These are phyloP conservation scores for Penicillium goetzii DNA, from an alignment of 495 filamentous ascomycete genomes.

Conservation along the genomic window DNA sequence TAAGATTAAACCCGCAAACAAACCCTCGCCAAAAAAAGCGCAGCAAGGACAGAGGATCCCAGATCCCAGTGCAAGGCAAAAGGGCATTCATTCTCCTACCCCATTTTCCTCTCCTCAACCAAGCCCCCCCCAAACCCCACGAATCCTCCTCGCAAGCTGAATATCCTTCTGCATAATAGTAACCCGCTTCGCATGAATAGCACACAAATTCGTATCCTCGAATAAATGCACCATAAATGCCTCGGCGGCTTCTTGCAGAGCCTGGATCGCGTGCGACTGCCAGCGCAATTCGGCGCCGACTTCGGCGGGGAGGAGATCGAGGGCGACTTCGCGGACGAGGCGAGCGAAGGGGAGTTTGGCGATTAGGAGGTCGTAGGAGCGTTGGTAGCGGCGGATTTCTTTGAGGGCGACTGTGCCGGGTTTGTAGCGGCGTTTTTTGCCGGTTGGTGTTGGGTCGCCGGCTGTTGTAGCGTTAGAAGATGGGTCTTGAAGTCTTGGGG, in stretches of 20 bases:
- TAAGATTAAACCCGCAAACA: conserved; percentile 16
- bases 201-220: conserved; percentile 93
- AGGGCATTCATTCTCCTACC: too few species aligned
- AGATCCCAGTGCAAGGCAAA: too few species aligned
- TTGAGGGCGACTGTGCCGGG: conserved; percentile 83
- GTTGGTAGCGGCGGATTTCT: conserved; percentile 87
- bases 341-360: conserved; percentile 84
- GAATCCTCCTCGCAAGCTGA: conserved; percentile 83
- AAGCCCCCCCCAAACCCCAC: conserved; percentile 68
- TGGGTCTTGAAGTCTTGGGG: not conserved
- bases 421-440: conserved; percentile 69
- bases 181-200: conserved; percentile 92
- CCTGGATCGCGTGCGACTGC: conserved; percentile 89
- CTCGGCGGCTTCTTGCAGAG: conserved; percentile 89
- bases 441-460: conserved; percentile 69
- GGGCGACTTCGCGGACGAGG: conserved; percentile 85
- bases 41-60: not conserved
- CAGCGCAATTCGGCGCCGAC: conserved; percentile 70
- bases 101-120: conserved; percentile 39
- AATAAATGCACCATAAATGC: conserved; percentile 94
- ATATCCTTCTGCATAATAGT: conserved; percentile 99
- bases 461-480: conserved; percentile 48
- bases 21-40: not conserved
- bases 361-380: conserved; percentile 77
- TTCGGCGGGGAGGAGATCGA: conserved; percentile 56